Conservation (phyloP, 352 stramenopile genomes). For the Phytophthora foliorum region DNA sequence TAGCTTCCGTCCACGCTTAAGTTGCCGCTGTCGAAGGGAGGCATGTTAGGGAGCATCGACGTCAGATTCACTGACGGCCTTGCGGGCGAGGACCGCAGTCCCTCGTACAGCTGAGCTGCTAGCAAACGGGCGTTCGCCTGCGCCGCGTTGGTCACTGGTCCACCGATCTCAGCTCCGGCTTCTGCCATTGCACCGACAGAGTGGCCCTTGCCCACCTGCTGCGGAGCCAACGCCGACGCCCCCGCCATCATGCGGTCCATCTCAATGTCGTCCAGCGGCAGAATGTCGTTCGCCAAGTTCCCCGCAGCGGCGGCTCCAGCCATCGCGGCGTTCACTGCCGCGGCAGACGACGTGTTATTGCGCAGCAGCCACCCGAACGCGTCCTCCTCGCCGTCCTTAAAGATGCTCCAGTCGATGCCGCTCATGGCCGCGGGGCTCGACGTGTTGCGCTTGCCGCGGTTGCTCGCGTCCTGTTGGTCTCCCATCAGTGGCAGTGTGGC, state of each 20-base stretch:
- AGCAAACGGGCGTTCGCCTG: constrained; percentile 27
- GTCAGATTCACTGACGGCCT: constrained; percentile 8
- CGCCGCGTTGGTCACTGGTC: not conserved
- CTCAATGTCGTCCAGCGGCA: constrained; percentile 53
- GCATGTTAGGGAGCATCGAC: constrained; percentile 18
- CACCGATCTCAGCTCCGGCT: not conserved
- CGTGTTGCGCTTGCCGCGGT: constrained; percentile 11
- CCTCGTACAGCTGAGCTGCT: constrained; percentile 38
- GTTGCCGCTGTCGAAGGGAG: constrained; percentile 11
- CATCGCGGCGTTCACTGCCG: not conserved
- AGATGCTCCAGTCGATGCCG: constrained; percentile 78
- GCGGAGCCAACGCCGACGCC: constrained; percentile 5
- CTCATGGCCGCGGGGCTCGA: constrained; percentile 41
- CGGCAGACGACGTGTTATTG: constrained; percentile 29
- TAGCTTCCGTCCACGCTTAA: constrained; percentile 34
- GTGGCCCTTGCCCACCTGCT: constrained; percentile 13
- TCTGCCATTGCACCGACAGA: not conserved
- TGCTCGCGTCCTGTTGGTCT: constrained; percentile 22
- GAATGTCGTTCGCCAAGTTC: constrained; percentile 31
- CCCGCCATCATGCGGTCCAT: constrained; percentile 40
- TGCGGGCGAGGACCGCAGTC: constrained; percentile 15
- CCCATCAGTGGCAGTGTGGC: constrained; percentile 18
- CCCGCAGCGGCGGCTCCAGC: not conserved
- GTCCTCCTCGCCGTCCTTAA: constrained; percentile 70
- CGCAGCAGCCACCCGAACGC: constrained; percentile 68